Percentiles rank a stretch among this genome's conserved stretches.
phyloP scores from a whole-genome alignment of 257 asterid genomes.

The Solanum sitiens region DNA sequence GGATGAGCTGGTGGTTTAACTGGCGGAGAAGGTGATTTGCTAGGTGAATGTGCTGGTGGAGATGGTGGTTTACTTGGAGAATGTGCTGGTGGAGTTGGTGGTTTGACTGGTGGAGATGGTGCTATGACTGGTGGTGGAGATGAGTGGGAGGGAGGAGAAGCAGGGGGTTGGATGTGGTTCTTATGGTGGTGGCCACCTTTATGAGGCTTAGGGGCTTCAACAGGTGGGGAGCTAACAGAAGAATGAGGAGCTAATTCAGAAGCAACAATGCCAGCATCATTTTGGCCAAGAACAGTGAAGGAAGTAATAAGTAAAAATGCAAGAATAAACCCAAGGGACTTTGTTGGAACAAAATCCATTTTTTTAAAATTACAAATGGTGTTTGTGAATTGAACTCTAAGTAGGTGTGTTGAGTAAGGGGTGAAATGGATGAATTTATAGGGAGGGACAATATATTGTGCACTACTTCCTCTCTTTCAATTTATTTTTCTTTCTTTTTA shows the following conservation, averaged over 20 bases:
- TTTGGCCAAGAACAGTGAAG: background rate
- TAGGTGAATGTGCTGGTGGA: background rate
- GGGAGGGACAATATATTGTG: too few species aligned
- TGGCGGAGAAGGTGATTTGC: background rate
- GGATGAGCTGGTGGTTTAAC: constrained; percentile 3
- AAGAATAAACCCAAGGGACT: background rate
- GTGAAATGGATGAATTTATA: background rate
- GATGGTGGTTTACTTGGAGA: background rate
- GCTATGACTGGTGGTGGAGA: background rate
- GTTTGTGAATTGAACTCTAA: background rate
- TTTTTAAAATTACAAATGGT: background rate
- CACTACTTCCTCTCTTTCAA: too few species aligned
- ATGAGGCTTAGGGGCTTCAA: constrained; percentile 7
- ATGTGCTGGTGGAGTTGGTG: background rate
- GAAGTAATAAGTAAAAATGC: background rate
- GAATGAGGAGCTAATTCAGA: background rate
- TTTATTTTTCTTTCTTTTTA: too few species aligned
- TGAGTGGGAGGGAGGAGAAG: constrained; percentile 1
- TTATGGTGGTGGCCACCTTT: constrained; percentile 4
- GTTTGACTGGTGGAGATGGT: background rate
- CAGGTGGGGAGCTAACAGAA: background rate
- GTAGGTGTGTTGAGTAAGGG: background rate
- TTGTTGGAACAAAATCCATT: background rate
- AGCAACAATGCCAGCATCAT: background rate
- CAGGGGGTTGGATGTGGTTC: background rate